Evolutionary conservation across 1,139 yeast genomes (phyloP).

Genomic region (Saccharomyces hybrid): DNA sequence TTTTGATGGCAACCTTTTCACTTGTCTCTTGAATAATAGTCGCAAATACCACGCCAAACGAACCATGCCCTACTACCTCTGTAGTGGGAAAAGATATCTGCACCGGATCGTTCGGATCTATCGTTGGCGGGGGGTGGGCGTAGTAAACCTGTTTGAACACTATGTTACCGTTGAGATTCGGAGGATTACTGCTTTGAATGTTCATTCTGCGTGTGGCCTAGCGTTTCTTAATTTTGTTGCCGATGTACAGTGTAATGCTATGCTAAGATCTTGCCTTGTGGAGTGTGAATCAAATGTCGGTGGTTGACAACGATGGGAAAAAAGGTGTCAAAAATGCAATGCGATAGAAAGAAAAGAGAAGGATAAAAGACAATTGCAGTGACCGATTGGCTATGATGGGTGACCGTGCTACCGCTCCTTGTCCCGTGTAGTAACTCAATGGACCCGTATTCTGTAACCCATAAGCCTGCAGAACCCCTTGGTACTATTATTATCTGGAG

Average conservation of each 20-base stretch:
- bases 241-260: background rate
- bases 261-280: background rate
- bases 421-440: background rate
- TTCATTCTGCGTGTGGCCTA: background rate
- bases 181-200: background rate
- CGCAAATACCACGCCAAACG: slow-evolving; percentile 93
- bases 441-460: background rate
- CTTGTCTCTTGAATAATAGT: slow-evolving; percentile 70
- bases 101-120: slow-evolving; percentile 22
- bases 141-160: slow-evolving; percentile 28
- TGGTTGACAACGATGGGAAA: background rate
- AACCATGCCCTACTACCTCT: slow-evolving; percentile 91
- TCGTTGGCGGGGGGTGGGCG: slow-evolving; percentile 18
- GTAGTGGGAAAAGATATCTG: slow-evolving; percentile 33
- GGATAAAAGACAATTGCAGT: background rate
- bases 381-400: background rate
- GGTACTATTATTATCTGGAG: background rate
- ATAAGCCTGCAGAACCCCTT: background rate
- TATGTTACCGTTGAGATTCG: slow-evolving; percentile 13
- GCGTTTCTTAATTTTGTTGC: background rate
- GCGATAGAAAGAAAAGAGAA: background rate
- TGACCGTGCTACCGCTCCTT: background rate
- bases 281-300: background rate
- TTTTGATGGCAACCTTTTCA: slow-evolving; percentile 81
- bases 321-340: background rate